Base-by-base conservation (phyloP, 305 asterid genomes). In the Rubia balearica region DNA sequence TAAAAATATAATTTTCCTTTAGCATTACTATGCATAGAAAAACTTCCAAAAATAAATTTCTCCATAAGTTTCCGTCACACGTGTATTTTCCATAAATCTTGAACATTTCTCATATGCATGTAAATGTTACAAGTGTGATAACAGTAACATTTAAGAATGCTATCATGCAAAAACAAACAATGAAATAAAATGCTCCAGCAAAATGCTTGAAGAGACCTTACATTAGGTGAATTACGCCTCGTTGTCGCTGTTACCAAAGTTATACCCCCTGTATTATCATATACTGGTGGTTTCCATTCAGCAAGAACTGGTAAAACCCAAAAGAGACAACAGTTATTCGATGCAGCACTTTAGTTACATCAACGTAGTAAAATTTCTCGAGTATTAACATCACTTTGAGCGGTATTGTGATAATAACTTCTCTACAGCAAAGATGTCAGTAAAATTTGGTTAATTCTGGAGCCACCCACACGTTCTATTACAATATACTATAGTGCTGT, bases 201-300 rank as follows among this genome's bases (percentile, higher is more conserved):
- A 16, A 70, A 43, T 42, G 61, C 49, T 66, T 9, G 27, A 16
- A 33, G 48, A 65, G 65, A 42, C 66, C 90, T 82, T 81, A 92
- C 98, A 85, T 88, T 88, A 41, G 96, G 98, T 71, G 96, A 90
- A 79, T 92, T 92, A 40, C 96, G 92, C 61, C 95, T 91, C 60
- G 96, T 92, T 61, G 91, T 82, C 60, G 96, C 98, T 27, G 96
- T 88, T 84, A 88, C 91, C 85, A 92, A 77, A 65, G 69, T 79
- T 80, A 92, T 74, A 49, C 98, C 98, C 49, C 51, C 83, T 53
- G 83, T 79, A 75, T 90, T 88, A 75, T 88, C 92, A 76, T 90
- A 87, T 13, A 92, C 92, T 24, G 96, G 98, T 6, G 91, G 92
- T 81, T 92, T 92, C 98, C 98, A 88, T 83, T 92, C 98, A 75